Evolutionary conservation across 768 basidiomycete species (phyloP).

Genomic region (Stropharia rugosoannulata): DNA sequence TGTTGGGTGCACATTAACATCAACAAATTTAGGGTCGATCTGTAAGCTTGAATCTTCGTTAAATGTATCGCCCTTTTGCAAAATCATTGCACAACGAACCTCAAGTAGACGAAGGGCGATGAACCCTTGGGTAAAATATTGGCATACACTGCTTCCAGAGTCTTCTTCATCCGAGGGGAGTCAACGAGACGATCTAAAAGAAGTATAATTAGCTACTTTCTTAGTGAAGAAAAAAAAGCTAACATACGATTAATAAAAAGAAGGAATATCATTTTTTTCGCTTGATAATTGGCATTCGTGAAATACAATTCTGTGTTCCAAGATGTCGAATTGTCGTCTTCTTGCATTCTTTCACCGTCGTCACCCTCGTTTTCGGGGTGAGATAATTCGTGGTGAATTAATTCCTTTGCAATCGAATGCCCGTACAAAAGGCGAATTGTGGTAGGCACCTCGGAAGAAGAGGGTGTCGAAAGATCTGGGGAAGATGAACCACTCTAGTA

Average conservation of each 20-base stretch:
- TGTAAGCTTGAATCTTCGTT: constrained; percentile 50
- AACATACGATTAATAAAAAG: constrained; percentile 93
- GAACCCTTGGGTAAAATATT: constrained; percentile 86
- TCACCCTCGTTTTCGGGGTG: constrained; percentile 33
- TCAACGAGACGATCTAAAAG: constrained; percentile 86
- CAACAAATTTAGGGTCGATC: constrained; percentile 85
- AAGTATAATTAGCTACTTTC: not conserved
- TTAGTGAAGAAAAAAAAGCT: not conserved
- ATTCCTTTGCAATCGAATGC: constrained; percentile 73
- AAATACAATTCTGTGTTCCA: constrained; percentile 79
- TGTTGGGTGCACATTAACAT: constrained; percentile 98
- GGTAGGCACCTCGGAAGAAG: constrained; percentile 58
- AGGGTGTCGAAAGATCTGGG: constrained; percentile 82
- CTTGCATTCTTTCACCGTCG: constrained; percentile 25
- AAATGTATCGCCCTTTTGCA: not conserved
- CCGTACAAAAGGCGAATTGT: constrained; percentile 85
- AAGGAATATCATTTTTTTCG: constrained; percentile 80
- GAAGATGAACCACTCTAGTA: constrained; percentile 65
- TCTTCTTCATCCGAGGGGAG: constrained; percentile 80
- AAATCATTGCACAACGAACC: constrained; percentile 44
- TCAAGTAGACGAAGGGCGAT: constrained; percentile 90
- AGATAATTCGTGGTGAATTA: constrained; percentile 47
- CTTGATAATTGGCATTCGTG: constrained; percentile 87
- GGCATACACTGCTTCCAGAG: constrained; percentile 84
- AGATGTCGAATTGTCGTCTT: constrained; percentile 35